Evolutionary conservation across 2,329 filamentous ascomycete genomes (phyloP).

Genomic region (Colletotrichum sp.): DNA sequence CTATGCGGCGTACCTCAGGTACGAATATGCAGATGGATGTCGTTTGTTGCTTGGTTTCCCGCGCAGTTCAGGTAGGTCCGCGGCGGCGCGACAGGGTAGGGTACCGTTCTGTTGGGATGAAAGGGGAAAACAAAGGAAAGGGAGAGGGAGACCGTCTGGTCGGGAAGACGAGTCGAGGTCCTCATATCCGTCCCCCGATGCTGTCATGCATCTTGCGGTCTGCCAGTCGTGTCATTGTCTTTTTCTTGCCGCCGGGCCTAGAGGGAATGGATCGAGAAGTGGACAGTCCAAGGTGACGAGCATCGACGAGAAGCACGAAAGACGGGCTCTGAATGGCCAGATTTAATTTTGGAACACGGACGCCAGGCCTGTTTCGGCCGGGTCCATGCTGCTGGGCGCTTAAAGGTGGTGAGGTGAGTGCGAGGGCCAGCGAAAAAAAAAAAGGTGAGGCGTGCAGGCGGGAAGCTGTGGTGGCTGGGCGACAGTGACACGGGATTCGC

Average conservation of each 20-base stretch:
- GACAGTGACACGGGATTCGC: background rate
- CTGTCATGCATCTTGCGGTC: conserved; percentile 3
- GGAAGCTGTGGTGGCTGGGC: background rate
- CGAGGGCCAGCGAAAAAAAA: background rate
- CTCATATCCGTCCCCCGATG: conserved; percentile 11
- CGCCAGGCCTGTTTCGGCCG: conserved; percentile 14
- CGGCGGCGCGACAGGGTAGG: background rate
- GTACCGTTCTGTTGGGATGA: conserved; percentile 12
- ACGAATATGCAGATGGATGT: background rate
- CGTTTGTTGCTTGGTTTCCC: background rate
- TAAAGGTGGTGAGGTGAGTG: background rate
- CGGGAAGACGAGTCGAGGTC: background rate
- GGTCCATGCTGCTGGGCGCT: conserved; percentile 17
- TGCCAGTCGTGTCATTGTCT: background rate
- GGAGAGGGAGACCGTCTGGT: background rate
- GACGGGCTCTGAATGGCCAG: conserved; percentile 4
- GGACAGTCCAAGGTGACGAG: conserved; percentile 13
- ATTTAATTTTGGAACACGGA: conserved; percentile 13
- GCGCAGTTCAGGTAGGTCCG: background rate
- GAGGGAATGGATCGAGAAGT: conserved; percentile 6
- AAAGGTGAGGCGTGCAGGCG: background rate
- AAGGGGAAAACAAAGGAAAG: conserved; percentile 2
- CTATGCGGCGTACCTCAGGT: background rate
- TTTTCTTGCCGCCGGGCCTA: conserved; percentile 10
- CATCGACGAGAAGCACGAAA: background rate